Evolutionary conservation across 164 flowering plant genomes (phyloP).

Genomic region (Berberis thunbergii): DNA sequence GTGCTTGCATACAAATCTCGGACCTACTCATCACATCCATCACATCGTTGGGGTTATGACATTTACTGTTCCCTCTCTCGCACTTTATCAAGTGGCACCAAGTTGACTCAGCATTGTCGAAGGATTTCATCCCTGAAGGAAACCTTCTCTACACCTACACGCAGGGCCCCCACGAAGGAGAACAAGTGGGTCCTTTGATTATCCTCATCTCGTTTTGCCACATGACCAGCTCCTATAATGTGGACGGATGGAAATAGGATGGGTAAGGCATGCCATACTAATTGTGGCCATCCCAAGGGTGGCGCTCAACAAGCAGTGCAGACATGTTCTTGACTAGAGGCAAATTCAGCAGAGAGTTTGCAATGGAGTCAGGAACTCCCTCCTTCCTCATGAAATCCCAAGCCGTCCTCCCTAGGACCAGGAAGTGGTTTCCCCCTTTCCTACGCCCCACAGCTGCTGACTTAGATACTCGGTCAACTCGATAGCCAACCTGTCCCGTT

Average conservation of each 20-base stretch:
- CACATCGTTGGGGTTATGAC: constrained; percentile 29
- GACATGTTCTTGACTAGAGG: constrained; percentile 40
- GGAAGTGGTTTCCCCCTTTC: constrained; percentile 44
- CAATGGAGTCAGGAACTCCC: constrained; percentile 38
- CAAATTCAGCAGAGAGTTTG: constrained; percentile 26
- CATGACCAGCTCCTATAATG: constrained; percentile 22
- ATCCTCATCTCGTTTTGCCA: constrained; percentile 31
- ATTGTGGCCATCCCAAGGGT: constrained; percentile 48
- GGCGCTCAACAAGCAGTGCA: constrained; percentile 55
- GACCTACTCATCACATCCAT: constrained; percentile 35
- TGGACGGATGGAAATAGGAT: constrained; percentile 50
- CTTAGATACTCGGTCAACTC: constrained; percentile 24
- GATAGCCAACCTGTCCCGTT: constrained; percentile 31
- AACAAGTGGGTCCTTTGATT: constrained; percentile 29
- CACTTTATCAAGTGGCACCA: constrained; percentile 35
- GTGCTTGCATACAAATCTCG: constrained; percentile 50
- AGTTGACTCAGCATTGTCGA: constrained; percentile 33
- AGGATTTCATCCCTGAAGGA: constrained; percentile 41
- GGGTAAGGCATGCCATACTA: constrained; percentile 61
- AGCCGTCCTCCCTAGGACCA: constrained; percentile 51
- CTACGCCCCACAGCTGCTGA: constrained; percentile 22
- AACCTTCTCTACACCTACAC: constrained; percentile 41
- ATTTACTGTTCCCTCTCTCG: constrained; percentile 18
- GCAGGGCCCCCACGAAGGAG: constrained; percentile 45
- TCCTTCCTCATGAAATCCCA: constrained; percentile 61